These are phyloP conservation scores for Aspergillus neotritici DNA, from an alignment of 2,329 filamentous ascomycete genomes.

Conservation along the genomic window DNA sequence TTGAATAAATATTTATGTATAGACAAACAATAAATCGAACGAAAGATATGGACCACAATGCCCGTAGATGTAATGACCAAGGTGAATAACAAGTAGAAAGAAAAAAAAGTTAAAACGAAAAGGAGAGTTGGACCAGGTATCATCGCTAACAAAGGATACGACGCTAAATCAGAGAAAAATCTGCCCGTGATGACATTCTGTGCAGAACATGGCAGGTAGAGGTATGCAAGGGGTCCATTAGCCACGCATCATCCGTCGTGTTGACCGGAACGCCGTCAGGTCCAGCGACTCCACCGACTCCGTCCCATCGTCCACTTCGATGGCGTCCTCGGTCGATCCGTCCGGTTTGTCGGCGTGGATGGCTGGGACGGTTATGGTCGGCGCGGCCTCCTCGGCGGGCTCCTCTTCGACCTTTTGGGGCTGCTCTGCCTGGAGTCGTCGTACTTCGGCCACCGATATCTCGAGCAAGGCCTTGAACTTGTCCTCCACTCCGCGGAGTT, in stretches of 20 bases:
- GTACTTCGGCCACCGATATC: conserved; percentile 55
- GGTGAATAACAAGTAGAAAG: too few species aligned
- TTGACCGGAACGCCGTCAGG: conserved; percentile 14
- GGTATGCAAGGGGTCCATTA: not conserved
- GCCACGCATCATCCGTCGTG: conserved; percentile 8
- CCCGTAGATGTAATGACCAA: conserved; percentile 4
- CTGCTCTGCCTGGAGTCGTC: conserved; percentile 51
- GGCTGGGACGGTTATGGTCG: conserved; percentile 3
- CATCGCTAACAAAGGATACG: conserved; percentile 1
- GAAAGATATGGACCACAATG: not conserved
- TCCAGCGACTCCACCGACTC: conserved; percentile 16
- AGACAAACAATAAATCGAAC: too few species aligned
- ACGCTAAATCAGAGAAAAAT: conserved; percentile 9
- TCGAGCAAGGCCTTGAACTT: conserved; percentile 60
- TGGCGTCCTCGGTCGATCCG: conserved; percentile 6
- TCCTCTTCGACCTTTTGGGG: conserved; percentile 15
- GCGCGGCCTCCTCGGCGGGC: not conserved
- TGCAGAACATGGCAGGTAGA: conserved; percentile 1
- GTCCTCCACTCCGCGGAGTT: conserved; percentile 64
- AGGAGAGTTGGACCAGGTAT: conserved; percentile 1
- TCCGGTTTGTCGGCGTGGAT: not conserved
- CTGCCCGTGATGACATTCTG: not conserved
- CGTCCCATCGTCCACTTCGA: conserved; percentile 17
- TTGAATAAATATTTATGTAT: too few species aligned
- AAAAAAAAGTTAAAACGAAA: not conserved